Evolutionary conservation across 2,329 filamentous ascomycete species (phyloP).

Genomic region (Colletotrichum camelliae): DNA sequence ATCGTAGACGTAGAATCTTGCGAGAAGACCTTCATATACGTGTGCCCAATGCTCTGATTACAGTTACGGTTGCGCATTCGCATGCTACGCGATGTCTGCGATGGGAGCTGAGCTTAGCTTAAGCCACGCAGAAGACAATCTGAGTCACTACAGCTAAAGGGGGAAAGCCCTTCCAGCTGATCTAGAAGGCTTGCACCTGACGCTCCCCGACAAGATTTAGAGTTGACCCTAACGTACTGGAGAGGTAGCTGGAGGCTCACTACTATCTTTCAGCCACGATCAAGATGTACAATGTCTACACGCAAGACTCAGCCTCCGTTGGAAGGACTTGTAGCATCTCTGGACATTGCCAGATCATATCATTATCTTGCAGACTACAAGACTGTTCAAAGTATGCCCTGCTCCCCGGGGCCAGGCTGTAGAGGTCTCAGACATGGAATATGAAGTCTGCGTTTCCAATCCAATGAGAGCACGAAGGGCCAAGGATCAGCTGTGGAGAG

Average conservation of each 20-base stretch:
- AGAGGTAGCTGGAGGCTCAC: background rate
- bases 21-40: background rate
- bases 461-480: background rate
- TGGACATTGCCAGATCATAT: background rate
- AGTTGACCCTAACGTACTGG: background rate
- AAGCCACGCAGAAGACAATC: background rate
- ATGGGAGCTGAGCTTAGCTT: background rate
- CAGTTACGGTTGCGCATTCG: background rate
- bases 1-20: background rate
- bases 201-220: background rate
- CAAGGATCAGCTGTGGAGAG: background rate
- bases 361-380: background rate
- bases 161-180: background rate
- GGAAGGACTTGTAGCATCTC: accelerated
- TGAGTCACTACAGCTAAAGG: background rate
- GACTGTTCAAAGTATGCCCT: background rate
- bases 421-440: background rate
- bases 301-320: background rate
- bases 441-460: background rate
- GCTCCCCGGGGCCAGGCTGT: background rate
- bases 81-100: background rate
- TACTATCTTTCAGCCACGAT: background rate
- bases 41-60: background rate
- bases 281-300: background rate
- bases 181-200: background rate